Evolutionary conservation across 805 yeast species (phyloP), one percentile per base, ranked within the genome.

Genomic region (Zygotorulaspora florentina): DNA sequence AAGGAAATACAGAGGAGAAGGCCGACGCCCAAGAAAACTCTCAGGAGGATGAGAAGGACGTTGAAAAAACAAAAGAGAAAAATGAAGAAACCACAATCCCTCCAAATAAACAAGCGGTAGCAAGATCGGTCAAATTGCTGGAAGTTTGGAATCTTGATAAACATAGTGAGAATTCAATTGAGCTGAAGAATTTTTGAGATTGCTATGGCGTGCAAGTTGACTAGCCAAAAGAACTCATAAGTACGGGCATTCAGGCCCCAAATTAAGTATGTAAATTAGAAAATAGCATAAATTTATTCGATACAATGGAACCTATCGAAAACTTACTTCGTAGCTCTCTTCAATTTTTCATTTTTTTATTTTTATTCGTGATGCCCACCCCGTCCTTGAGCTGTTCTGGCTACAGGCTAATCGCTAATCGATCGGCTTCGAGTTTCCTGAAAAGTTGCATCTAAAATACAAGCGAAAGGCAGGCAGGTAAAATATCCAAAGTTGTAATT

Each of bases 21-120:
- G 13, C n/a, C n/a, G n/a, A n/a, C 3, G 18, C 34, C 3, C 28
- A 40, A 6, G 44, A 50, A 23, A 41, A 46, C 41, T 39, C 49
- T 18, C 44, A 52, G 30, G 18, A 45, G 10, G 37, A 55, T 27
- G 46, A 46, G 13, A 43, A 51, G 12, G 30, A 43, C 20, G 47
- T 25, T 8, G 52, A 51, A 42, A 46, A 41, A 25, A 17, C 28
- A 18, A 20, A 47, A 17, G 27, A 42, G 35, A 30, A 47, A 8
- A 29, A 40, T 3, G 48, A 42, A 20, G 47, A 45, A 29, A 51
- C 54, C 17, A 27, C 48, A 8, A 39, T 40, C 6, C 46, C 55
- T 29, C 67, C 67, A 12, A 53, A 51, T 26, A 59, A 61, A 38
- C 58, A 54, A 3, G 26, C 53, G 9, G 56, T 60, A 3, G 17